Evolutionary conservation across 768 basidiomycete species (phyloP).

Genomic region (Lyophyllum semitale): DNA sequence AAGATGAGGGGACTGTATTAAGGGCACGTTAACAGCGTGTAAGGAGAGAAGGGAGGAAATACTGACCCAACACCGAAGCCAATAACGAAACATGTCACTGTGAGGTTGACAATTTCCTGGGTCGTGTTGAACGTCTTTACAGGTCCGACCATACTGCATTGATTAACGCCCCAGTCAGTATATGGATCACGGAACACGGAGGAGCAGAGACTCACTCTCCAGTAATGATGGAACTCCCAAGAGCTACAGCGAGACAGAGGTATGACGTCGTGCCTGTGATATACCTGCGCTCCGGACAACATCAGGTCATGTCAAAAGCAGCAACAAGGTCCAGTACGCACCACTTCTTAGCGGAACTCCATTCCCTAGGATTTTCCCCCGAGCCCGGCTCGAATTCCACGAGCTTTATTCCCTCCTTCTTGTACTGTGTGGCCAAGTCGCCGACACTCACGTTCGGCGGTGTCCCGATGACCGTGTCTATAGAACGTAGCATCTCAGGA

Average conservation of each 20-base stretch:
- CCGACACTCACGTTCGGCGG: slow-evolving; percentile 23
- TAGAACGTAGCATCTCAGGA: not conserved
- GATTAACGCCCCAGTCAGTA: not conserved
- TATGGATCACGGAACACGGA: not conserved
- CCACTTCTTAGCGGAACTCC: slow-evolving; percentile 31
- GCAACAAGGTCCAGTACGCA: too few species aligned
- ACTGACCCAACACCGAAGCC: slow-evolving; percentile 42
- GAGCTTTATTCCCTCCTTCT: slow-evolving; percentile 4
- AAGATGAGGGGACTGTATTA: slow-evolving; percentile 37
- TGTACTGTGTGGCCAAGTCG: slow-evolving; percentile 28
- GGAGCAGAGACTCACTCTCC: slow-evolving; percentile 34
- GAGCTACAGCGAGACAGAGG: slow-evolving; percentile 37
- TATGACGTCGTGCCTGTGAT: slow-evolving; percentile 35
- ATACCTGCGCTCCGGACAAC: slow-evolving; percentile 36
- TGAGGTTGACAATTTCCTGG: slow-evolving; percentile 41
- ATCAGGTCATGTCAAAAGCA: too few species aligned
- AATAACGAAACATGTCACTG: slow-evolving; percentile 43
- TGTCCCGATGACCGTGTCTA: slow-evolving; percentile 7
- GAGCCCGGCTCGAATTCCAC: slow-evolving; percentile 13
- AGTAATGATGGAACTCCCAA: slow-evolving; percentile 41
- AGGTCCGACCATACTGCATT: slow-evolving; percentile 33
- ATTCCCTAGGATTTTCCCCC: slow-evolving; percentile 10
- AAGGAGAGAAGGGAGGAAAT: slow-evolving; percentile 14
- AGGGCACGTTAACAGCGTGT: not conserved
- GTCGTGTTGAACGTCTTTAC: slow-evolving; percentile 29